These are phyloP conservation scores for Silene uniflora DNA, from an alignment of 148 eudicot genomes.

Conservation along the genomic window DNA sequence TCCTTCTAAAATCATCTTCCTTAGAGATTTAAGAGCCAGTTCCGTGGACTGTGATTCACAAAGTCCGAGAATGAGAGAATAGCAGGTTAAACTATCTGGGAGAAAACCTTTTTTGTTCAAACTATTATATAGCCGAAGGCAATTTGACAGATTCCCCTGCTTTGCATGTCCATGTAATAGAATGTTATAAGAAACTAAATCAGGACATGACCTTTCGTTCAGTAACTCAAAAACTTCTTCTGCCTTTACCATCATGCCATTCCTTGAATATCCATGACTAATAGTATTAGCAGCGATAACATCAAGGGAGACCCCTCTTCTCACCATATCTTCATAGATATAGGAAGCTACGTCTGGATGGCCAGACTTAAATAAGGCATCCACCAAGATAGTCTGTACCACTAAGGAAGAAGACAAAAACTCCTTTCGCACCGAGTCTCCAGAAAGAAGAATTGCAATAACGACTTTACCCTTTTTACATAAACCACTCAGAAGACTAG, in stretches of 20 bases:
- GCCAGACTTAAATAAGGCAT: constrained; percentile 58
- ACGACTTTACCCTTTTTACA: constrained; percentile 61
- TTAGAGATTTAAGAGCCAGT: constrained; percentile 60
- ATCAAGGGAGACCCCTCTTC: constrained; percentile 43
- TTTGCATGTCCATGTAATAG: constrained; percentile 72
- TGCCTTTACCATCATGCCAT: constrained; percentile 47
- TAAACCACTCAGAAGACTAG: constrained; percentile 53
- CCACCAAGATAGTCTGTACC: constrained; percentile 53
- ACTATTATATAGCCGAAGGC: constrained; percentile 44
- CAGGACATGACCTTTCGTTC: constrained; percentile 37
- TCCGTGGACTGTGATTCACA: constrained; percentile 54
- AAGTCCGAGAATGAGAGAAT: constrained; percentile 61
- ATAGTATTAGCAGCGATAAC: constrained; percentile 53
- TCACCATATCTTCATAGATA: constrained; percentile 54
- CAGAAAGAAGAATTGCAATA: constrained; percentile 51
- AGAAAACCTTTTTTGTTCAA: constrained; percentile 41
- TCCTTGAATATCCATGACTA: constrained; percentile 70
- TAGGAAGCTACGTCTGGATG: constrained; percentile 45
- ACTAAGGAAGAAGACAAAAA: constrained; percentile 40
- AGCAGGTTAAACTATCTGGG: constrained; percentile 64
- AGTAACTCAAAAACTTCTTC: constrained; percentile 36
- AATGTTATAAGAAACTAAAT: constrained; percentile 74
- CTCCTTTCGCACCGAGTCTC: constrained; percentile 36
- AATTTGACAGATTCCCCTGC: constrained; percentile 42
- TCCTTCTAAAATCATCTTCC: constrained; percentile 52